Percentiles rank a stretch among this genome's conserved stretches.
Conservation (phyloP, 441 rosid species). For the Populus hybrid region DNA sequence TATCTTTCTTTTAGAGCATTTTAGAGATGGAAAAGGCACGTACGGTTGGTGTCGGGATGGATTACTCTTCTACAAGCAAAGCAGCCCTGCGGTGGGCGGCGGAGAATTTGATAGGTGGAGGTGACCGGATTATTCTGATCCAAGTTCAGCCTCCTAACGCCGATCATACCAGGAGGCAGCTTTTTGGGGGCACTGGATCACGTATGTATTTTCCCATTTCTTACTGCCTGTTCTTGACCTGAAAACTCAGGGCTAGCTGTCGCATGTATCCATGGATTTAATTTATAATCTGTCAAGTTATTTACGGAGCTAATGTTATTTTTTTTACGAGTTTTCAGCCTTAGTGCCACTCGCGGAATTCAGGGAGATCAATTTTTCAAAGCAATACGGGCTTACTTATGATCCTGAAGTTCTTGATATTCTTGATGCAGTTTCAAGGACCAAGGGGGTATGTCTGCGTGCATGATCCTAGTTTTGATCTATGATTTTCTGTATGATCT, state of each 20-base stretch:
- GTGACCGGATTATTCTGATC: slow-evolving; percentile 33
- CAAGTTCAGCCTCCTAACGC: slow-evolving; percentile 44
- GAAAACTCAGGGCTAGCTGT: neutral
- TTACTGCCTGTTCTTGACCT: neutral
- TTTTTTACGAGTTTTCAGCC: slow-evolving; percentile 25
- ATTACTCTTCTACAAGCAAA: slow-evolving; percentile 43
- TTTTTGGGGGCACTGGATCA: slow-evolving; percentile 45
- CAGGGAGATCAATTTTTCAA: slow-evolving; percentile 38
- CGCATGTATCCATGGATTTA: neutral
- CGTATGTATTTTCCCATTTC: slow-evolving; percentile 23
- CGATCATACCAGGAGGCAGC: slow-evolving; percentile 43
- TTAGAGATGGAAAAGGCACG: slow-evolving; percentile 34
- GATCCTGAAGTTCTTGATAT: slow-evolving; percentile 39
- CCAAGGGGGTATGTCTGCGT: slow-evolving; percentile 34
- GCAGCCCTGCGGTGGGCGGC: slow-evolving; percentile 47
- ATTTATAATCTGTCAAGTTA: neutral
- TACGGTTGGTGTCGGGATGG: slow-evolving; percentile 46
- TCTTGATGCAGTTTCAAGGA: slow-evolving; percentile 35
- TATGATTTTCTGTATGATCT: neutral
- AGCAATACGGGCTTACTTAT: slow-evolving; percentile 42
- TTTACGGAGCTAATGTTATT: too few relatives aligned
- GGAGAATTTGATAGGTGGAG: slow-evolving; percentile 26
- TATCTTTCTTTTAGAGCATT: neutral
- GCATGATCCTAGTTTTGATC: too few relatives aligned
- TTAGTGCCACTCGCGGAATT: slow-evolving; percentile 47